These are phyloP conservation scores for Backusella psychrophila DNA, from an alignment of 192 early-diverging fungal genomes.

Conservation along the genomic window DNA sequence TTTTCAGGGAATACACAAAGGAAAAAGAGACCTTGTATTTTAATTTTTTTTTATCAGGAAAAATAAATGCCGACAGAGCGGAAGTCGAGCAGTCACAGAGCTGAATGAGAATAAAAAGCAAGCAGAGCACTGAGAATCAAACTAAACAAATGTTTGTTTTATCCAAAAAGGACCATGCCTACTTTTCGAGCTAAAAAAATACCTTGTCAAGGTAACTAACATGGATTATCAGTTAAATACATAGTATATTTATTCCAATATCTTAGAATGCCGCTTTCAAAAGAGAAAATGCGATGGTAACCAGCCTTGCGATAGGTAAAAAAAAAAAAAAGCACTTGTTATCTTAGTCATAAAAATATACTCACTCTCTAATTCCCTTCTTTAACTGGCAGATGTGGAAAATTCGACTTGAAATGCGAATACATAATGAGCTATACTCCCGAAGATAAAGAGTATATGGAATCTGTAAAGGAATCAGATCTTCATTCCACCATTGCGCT, in stretches of 20 bases:
- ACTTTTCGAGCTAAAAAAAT: slow-evolving; percentile 2
- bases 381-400: background rate
- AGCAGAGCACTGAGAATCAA: background rate
- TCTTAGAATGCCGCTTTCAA: slow-evolving; percentile 10
- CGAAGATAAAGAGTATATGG: background rate
- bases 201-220: background rate
- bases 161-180: background rate
- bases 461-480: background rate
- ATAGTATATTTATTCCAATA: background rate
- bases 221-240: too few relatives aligned
- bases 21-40: background rate
- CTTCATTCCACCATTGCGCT: background rate
- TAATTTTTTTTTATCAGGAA: background rate
- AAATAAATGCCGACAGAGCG: background rate
- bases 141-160: background rate
- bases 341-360: background rate
- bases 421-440: background rate
- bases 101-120: background rate
- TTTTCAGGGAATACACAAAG: background rate
- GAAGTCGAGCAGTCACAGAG: background rate
- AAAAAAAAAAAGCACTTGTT: background rate
- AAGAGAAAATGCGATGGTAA: slow-evolving; percentile 2
- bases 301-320: slow-evolving; percentile 10
- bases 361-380: background rate
- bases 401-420: background rate